Evolutionary conservation across 768 basidiomycete species (phyloP), one percentile per base, ranked within the genome.

Genomic region (Tylopilus sp.): DNA sequence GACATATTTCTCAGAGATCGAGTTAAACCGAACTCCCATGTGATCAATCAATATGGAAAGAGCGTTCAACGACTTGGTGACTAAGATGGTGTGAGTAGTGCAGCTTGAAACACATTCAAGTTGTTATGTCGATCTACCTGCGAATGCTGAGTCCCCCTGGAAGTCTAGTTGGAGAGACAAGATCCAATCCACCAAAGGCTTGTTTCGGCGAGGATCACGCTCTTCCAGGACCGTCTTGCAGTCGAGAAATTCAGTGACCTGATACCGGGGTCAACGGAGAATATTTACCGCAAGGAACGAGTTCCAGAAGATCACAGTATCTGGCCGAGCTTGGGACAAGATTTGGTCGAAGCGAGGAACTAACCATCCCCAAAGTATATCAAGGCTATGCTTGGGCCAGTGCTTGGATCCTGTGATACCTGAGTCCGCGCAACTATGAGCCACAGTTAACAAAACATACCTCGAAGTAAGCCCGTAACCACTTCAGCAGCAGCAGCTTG

Each of bases 91-190:
- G 42, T 59, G 23, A 67, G 51, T 20, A 30, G 46, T 53, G 28
- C 17, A 39, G 6, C 10, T 39, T 11, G 11, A 12, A 22, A 10
- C 6, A 15, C 38, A 20, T 18, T n/a, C n/a, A n/a, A n/a, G n/a
- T n/a, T 42, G 18, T 55, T 38, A 38, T 28, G 33, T 28, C 18
- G 30, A 73, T 81, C 64, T 71, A 89, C 91, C 86, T 57, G 85
- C 80, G 66, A 97, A 97, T 3, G 91, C 89, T 25, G 91, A 95
- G 57, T 90, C 88, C 41, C 85, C 81, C 31, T 80, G 79, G 66
- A 95, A 91, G 57, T 97, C 93, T 5, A 92, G 72, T 2, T 88
- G 85, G 3, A 92, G 75, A 18, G 79, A 73, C 28, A 88, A 62
- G 50, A 93, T 81, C 82, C 89, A 95, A 55, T 88, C 78, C 18